These are phyloP conservation scores for Cetraspora pellucida DNA, from an alignment of 192 early-diverging fungal species.

Conservation along the genomic window DNA sequence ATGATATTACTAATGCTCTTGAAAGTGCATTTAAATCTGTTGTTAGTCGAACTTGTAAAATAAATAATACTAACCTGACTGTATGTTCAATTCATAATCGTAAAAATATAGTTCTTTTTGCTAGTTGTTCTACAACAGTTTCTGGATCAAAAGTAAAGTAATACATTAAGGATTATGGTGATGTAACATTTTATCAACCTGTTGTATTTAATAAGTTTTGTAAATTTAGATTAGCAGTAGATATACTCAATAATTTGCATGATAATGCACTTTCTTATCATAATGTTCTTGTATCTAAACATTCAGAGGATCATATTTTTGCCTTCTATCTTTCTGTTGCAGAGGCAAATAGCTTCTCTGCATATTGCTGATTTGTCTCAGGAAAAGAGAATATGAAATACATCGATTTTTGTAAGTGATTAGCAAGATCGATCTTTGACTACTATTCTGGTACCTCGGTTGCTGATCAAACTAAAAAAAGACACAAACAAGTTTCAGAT, in stretches of 20 bases:
- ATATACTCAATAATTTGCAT: too few relatives aligned
- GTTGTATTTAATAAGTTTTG: neutral
- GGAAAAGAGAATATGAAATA: conserved; percentile 17
- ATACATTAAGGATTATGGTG: conserved; percentile 11
- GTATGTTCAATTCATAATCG: too few relatives aligned
- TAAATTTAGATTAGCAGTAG: conserved; percentile 16
- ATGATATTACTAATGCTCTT: neutral
- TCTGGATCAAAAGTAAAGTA: neutral
- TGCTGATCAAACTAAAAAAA: conserved; percentile 10
- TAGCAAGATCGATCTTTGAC: too few relatives aligned
- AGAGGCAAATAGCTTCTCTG: conserved; percentile 14
- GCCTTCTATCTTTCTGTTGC: conserved; percentile 9
- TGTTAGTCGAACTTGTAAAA: too few relatives aligned
- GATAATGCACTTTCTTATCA: conserved; percentile 16
- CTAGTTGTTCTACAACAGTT: neutral
- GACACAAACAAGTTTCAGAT: too few relatives aligned
- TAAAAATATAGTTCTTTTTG: too few relatives aligned
- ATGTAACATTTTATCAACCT: conserved; percentile 4
- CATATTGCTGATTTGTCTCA: conserved; percentile 2
- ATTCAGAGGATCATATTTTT: conserved; percentile 5
- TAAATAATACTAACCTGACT: too few relatives aligned
- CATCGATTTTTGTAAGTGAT: conserved; percentile 3
- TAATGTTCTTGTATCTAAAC: conserved; percentile 5
- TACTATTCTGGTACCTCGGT: neutral
- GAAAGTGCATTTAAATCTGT: too few relatives aligned